Base-by-base conservation (phyloP, 768 basidiomycete genomes). In the Albatrellus ellisii region DNA sequence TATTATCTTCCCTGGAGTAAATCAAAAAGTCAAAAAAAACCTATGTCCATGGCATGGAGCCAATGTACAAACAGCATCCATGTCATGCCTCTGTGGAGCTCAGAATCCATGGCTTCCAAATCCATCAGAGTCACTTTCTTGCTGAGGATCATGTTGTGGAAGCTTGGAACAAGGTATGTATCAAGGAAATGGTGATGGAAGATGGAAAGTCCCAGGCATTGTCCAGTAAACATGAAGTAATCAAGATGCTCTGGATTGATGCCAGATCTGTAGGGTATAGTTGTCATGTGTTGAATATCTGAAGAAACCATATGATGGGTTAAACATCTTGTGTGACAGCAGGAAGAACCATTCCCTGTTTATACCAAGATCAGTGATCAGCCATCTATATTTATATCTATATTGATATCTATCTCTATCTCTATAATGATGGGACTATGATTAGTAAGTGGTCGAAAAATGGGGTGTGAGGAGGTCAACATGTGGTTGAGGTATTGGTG, bases 291-390 rank as follows among this genome's bases (percentile, higher is more conserved):
- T 68, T 0, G 81, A 83, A 51, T 86, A 87, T 55, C 84, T 77
- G 52, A 85, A 85, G 26, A 85, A 59, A 14, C 82, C 81, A 44
- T 85, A 85, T 41, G 75, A 78, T 15, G 82, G 81, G 53, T 85
- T 77, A 62, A 87, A 85, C 50, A 87, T 78, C 52, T 85, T 79
- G 45, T 84, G 83, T 1, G 81, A 85, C 37, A 87, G 65, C 3
- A 85, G 63, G 72, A 87, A 85, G 64, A 87, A 85, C 81, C 84
- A 87, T 61, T 86, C 83, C 58, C 83, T 85, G 46, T 17, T n/a
- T n/a, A n/a, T 31, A 34, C 21, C 11, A 14, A 18, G 38, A 11
- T 37, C 12, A 38, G 25, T n/a, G 24, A 27, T 26, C 31, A 17
- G 15, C 36, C 9, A 36, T n/a, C n/a, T n/a, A n/a, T n/a, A n/a